Base-by-base conservation (phyloP, 768 basidiomycete genomes). In the Epithele typhae region DNA sequence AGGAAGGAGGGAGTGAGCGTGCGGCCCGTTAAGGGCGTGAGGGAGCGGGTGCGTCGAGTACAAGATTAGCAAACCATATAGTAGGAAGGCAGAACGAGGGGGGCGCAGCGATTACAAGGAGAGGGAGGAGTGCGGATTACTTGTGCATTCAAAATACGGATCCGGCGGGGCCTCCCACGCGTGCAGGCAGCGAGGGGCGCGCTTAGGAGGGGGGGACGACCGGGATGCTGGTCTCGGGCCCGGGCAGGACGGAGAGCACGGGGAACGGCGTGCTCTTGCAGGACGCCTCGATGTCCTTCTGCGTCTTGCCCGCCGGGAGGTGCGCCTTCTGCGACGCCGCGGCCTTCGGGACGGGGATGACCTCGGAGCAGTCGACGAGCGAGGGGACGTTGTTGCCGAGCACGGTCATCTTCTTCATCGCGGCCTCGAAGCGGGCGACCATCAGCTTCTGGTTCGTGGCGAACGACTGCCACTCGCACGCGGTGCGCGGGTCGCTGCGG, bases 281-380 rank as follows among this genome's bases (percentile, higher is more conserved):
- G 25, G 58, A 44, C 14, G 46, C 46, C 37, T 60, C 45, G 35
- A 64, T 49, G 37, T 62, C 62, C 33, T 49, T 46, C 25, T 43
- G 43, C 11, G 53, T 53, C 54, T 56, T 60, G 37, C 57, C 59
- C 17, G 60, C 59, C 23, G 62, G 62, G 53, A 62, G 49, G 22
- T 53, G 41, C 5, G 55, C 48, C 17, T 51, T 43, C 19, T 49
- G 45, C 45, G 38, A 34, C 12, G 35, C 43, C n/a, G 56, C 52
- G n/a, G 47, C 37, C 40, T 45, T 49, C 15, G 63, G 56, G 37
- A 44, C 40, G 19, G 63, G 60, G 46, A 63, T 55, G 30, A 63
- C 56, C 22, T 62, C 62, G 19, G 61, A 59, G 57, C 64, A 65
- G 54, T 65, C 62, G 12, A 47, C 43, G 23, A 65, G 54, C 19